Evolutionary conservation across 495 filamentous ascomycete genomes (phyloP).

Genomic region (Penicillium lagena): DNA sequence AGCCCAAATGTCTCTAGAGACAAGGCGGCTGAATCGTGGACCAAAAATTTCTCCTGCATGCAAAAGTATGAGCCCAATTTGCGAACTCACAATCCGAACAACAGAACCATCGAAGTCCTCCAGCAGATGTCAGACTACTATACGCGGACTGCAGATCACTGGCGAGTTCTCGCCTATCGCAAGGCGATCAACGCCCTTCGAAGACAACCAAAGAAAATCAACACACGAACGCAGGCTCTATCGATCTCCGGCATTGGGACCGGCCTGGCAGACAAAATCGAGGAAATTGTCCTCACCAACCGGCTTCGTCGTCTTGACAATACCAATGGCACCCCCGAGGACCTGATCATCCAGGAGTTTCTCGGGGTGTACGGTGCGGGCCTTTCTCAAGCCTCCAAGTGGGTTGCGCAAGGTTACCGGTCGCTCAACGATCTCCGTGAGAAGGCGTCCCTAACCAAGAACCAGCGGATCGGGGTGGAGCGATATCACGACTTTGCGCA

Average conservation of each 20-base stretch:
- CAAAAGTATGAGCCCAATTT: constrained; percentile 42
- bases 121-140: constrained; percentile 83
- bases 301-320: constrained; percentile 67
- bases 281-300: constrained; percentile 80
- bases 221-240: constrained; percentile 61
- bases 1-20: constrained; percentile 11
- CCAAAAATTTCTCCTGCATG: constrained; percentile 64
- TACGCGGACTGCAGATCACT: constrained; percentile 65
- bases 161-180: constrained; percentile 73
- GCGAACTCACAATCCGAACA: constrained; percentile 55
- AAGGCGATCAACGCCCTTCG: constrained; percentile 69
- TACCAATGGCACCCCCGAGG: constrained; percentile 56
- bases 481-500: constrained; percentile 77
- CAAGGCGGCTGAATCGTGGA: constrained; percentile 23
- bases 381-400: constrained; percentile 59
- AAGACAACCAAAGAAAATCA: constrained; percentile 59
- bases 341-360: constrained; percentile 60
- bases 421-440: constrained; percentile 65
- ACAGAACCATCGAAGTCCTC: constrained; percentile 68
- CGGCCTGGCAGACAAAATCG: constrained; percentile 79
- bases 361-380: constrained; percentile 78
- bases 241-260: constrained; percentile 65
- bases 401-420: constrained; percentile 71
- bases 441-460: constrained; percentile 60
- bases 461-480: constrained; percentile 74